Conservation (phyloP, 2,329 filamentous ascomycete genomes). For the Cytospora leucostoma region DNA sequence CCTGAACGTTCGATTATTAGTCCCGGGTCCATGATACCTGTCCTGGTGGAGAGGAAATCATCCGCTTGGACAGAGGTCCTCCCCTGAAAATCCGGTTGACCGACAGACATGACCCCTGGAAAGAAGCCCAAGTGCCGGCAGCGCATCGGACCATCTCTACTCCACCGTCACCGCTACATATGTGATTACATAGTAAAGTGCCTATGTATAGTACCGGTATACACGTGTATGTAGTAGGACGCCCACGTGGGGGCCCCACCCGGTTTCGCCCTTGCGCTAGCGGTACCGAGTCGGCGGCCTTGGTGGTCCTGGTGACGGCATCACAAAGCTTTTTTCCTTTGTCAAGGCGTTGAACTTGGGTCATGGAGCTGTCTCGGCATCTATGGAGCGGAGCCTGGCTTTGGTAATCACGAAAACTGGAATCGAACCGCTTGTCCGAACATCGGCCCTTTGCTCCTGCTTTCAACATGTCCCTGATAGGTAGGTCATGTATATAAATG, state of each 20-base stretch:
- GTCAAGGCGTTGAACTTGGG: background rate
- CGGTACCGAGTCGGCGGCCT: background rate
- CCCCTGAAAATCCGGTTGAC: background rate
- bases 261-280: background rate
- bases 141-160: background rate
- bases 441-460: background rate
- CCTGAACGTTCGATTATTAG: too few species aligned
- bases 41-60: too few species aligned
- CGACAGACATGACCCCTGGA: background rate
- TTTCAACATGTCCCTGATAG: background rate
- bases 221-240: background rate
- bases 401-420: background rate
- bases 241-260: background rate
- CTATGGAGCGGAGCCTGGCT: background rate
- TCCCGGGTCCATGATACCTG: too few species aligned
- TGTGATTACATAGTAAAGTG: too few species aligned
- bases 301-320: background rate
- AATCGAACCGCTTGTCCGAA: background rate
- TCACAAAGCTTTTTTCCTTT: background rate
- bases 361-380: background rate
- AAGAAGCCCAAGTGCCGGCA: background rate
- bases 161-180: background rate
- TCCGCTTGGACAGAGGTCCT: too few species aligned
- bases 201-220: too few species aligned
- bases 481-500: background rate